phyloP scores from a whole-genome alignment of 129 eudicot genomes.

The Centella asiatica region DNA sequence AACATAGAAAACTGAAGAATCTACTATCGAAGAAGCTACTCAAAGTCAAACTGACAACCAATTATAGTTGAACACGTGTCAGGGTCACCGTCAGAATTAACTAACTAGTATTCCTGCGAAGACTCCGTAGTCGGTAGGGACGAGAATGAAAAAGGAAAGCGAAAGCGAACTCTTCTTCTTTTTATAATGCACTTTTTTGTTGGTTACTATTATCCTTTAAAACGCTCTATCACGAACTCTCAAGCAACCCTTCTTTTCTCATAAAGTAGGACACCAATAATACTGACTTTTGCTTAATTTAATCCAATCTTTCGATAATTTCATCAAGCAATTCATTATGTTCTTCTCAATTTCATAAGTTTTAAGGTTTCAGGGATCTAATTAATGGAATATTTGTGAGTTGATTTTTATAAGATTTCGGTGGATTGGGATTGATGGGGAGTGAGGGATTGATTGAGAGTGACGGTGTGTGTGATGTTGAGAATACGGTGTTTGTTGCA shows the following conservation, averaged over 20 bases:
- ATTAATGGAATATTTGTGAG: background rate
- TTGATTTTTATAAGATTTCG: background rate
- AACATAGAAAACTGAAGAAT: too few relatives aligned
- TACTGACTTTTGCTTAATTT: background rate
- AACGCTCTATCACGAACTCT: background rate
- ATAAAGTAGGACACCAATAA: slow-evolving; percentile 2
- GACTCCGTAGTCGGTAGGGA: background rate
- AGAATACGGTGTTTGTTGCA: slow-evolving; percentile 21
- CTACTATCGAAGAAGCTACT: too few relatives aligned
- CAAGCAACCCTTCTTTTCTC: background rate
- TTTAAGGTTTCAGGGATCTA: background rate
- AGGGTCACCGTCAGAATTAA: background rate
- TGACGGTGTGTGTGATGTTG: slow-evolving; percentile 17
- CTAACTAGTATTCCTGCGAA: too few relatives aligned
- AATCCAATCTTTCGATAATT: background rate
- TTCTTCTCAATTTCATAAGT: background rate
- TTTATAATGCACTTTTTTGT: too few relatives aligned
- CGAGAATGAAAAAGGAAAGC: background rate
- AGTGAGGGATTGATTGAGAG: slow-evolving; percentile 7
- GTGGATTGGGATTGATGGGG: slow-evolving; percentile 4
- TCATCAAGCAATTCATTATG: too few relatives aligned
- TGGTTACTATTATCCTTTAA: too few relatives aligned
- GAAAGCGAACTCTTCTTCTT: background rate
- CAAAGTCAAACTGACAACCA: background rate
- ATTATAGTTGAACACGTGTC: background rate